A percentile compares a stretch with the other conserved stretches of the same genome.
Evolutionary conservation across 108 stramenopile genomes (phyloP).

Genomic region (Epithemia pelagica): DNA sequence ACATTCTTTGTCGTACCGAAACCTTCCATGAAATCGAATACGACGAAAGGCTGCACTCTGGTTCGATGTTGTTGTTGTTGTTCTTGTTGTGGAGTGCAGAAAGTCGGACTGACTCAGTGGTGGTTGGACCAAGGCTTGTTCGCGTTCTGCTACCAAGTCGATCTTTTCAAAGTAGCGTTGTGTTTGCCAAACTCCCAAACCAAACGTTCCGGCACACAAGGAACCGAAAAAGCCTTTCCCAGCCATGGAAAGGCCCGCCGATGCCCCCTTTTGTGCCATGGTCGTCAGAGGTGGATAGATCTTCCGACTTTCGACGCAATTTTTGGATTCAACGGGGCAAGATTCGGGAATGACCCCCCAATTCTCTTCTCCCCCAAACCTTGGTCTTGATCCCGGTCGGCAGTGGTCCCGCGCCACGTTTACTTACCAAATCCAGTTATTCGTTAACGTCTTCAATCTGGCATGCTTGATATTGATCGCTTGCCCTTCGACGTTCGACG

Average conservation of each 20-base stretch:
- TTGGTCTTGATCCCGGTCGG: too few species aligned
- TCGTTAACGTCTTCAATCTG: too few species aligned
- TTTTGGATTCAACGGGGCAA: too few species aligned
- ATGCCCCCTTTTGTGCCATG: neutral
- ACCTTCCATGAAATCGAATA: conserved; percentile 37
- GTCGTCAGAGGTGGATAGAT: too few species aligned
- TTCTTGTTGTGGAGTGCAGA: neutral
- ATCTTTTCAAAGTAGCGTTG: conserved; percentile 73
- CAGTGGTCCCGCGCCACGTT: too few species aligned
- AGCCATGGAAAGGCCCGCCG: conserved; percentile 11
- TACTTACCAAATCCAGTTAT: too few species aligned
- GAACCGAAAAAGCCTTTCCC: conserved; percentile 72
- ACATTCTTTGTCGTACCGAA: conserved; percentile 53
- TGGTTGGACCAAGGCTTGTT: conserved; percentile 43
- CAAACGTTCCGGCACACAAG: conserved; percentile 75
- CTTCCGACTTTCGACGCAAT: too few species aligned
- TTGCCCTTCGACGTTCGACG: too few species aligned
- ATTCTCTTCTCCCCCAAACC: too few species aligned
- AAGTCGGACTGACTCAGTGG: conserved; percentile 24
- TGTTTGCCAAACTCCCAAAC: conserved; percentile 72
- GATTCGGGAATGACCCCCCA: too few species aligned
- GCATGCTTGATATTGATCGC: too few species aligned
- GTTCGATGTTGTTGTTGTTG: conserved; percentile 9
- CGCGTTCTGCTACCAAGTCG: conserved; percentile 39
- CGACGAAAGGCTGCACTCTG: conserved; percentile 27